These are phyloP conservation scores for Coffea humblotiana DNA, from an alignment of 305 asterid species.

Conservation along the genomic window DNA sequence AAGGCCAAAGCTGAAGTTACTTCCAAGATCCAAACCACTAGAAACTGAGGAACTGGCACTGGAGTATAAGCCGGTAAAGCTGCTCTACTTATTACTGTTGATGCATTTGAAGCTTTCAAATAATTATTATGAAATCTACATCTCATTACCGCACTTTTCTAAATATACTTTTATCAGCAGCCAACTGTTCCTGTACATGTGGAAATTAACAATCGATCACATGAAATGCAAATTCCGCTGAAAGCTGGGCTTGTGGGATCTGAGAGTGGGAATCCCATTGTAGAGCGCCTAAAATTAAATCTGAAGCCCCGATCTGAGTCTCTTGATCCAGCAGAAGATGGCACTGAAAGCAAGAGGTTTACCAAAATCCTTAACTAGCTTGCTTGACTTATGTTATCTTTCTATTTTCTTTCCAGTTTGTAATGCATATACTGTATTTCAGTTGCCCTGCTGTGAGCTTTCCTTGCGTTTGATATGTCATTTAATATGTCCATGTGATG, in stretches of 20 bases:
- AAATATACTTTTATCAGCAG: constrained; percentile 48
- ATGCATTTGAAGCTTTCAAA: background rate
- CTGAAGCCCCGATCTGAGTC: constrained; percentile 70
- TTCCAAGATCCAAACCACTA: constrained; percentile 88
- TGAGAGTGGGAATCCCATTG: constrained; percentile 37
- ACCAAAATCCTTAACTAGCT: constrained; percentile 3
- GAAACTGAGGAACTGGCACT: constrained; percentile 45
- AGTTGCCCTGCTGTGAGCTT: background rate
- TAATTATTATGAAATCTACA: background rate
- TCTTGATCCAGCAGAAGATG: constrained; percentile 50
- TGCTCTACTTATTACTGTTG: background rate
- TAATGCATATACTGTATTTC: background rate
- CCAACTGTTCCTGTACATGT: constrained; percentile 37
- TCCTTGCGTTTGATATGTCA: background rate
- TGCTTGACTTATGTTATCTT: background rate
- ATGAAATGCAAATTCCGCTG: constrained; percentile 37
- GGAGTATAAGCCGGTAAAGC: constrained; percentile 57
- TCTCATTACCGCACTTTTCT: constrained; percentile 14
- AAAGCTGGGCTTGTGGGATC: constrained; percentile 40
- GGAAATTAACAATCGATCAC: constrained; percentile 36
- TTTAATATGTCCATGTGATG: background rate
- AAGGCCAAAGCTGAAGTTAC: constrained; percentile 82
- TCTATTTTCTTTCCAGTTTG: background rate
- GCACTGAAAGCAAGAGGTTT: constrained; percentile 58
- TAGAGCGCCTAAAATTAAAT: constrained; percentile 68